Evolutionary conservation across 805 yeast species (phyloP).

Genomic region (Candida schatavii): DNA sequence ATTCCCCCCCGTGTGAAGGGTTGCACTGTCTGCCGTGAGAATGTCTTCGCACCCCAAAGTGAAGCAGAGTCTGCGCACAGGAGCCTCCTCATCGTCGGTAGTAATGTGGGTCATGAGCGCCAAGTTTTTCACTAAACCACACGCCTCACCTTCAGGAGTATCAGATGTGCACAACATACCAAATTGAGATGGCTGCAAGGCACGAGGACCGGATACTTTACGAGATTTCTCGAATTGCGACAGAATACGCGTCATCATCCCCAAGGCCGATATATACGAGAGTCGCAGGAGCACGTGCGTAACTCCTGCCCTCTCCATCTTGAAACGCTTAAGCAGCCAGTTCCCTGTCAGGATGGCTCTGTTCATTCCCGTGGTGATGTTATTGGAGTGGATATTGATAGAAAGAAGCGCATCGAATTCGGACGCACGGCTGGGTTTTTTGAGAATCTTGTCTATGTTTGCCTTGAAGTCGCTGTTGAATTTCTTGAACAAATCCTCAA

Average conservation of each 20-base stretch:
- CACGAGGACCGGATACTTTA: constrained; percentile 98
- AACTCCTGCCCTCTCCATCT: constrained; percentile 99
- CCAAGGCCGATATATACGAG: constrained; percentile 90
- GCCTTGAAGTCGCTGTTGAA: constrained; percentile 94
- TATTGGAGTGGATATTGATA: constrained; percentile 87
- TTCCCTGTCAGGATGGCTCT: constrained; percentile 98
- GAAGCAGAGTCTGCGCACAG: constrained; percentile 73
- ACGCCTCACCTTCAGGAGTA: constrained; percentile 99
- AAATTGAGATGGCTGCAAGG: constrained; percentile 97
- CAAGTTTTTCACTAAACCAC: constrained; percentile 95
- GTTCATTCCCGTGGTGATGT: constrained; percentile 90
- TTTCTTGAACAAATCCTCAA: constrained; percentile 96
- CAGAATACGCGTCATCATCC: constrained; percentile 99
- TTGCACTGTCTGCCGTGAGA: constrained; percentile 74
- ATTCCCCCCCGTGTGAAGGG: constrained; percentile 72
- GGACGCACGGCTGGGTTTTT: constrained; percentile 90
- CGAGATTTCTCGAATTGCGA: constrained; percentile 98
- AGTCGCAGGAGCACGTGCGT: constrained; percentile 92
- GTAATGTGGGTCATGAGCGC: constrained; percentile 99
- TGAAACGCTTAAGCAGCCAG: constrained; percentile 97
- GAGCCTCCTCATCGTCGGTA: constrained; percentile 95
- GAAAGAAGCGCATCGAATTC: constrained; percentile 92
- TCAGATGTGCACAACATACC: constrained; percentile 99
- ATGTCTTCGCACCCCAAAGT: constrained; percentile 89
- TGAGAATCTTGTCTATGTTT: constrained; percentile 87